These are phyloP conservation scores for Paxillus ammoniavirescens DNA, from an alignment of 768 basidiomycete species.

Conservation along the genomic window DNA sequence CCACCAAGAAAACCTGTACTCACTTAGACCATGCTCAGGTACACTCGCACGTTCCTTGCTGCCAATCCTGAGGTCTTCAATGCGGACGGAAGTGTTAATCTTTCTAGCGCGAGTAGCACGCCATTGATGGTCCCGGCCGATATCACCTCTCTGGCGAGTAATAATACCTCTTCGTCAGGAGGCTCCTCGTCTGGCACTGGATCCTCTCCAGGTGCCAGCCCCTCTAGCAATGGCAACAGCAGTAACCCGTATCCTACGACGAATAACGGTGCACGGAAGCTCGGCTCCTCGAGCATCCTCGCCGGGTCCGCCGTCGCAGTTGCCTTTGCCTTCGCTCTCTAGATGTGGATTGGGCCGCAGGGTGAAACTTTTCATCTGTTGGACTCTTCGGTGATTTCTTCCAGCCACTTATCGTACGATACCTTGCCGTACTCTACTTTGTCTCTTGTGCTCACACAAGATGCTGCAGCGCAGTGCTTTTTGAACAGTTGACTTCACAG, in stretches of 20 bases:
- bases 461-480: background rate
- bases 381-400: background rate
- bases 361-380: background rate
- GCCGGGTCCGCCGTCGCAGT: conserved; percentile 51
- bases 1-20: conserved; percentile 2
- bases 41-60: conserved; percentile 43
- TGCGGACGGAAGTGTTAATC: conserved; percentile 50
- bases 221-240: conserved; percentile 18
- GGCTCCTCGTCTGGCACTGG: conserved; percentile 21
- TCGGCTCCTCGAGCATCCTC: conserved; percentile 47
- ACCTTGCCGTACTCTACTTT: background rate
- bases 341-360: conserved; percentile 14
- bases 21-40: conserved; percentile 16
- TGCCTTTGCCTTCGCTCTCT: conserved; percentile 42
- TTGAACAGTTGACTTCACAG: background rate
- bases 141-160: conserved; percentile 41
- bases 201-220: conserved; percentile 12
- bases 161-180: conserved; percentile 22
- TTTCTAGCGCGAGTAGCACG: conserved; percentile 39
- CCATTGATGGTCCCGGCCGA: conserved; percentile 64
- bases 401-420: background rate
- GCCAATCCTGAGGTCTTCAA: conserved; percentile 51
- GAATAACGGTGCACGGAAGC: conserved; percentile 45
- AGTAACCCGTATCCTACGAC: conserved; percentile 3
- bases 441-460: background rate